Evolutionary conservation across 2,329 filamentous ascomycete genomes (phyloP), one percentile per base, ranked within the genome.

Genomic region (Pyrenochaeta sp.): DNA sequence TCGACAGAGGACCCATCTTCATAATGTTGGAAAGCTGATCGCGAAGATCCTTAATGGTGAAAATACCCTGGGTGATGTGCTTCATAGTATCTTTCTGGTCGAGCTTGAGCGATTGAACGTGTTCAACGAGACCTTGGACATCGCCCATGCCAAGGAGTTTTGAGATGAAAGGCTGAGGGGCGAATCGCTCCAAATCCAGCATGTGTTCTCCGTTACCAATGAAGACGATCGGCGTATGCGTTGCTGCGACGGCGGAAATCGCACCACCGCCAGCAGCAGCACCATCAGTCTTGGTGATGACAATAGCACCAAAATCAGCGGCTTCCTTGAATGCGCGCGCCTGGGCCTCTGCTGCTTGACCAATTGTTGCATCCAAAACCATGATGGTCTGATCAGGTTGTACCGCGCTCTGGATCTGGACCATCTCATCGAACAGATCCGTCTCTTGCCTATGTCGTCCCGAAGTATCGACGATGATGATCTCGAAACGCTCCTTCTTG

Each of bases 81-180:
- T 99, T 99, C 81, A 99, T 96, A 3, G 94, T 97, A 63, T 97
- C 93, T 74, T 99, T 97, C 58, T 96, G 94, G 72, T 97, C 92
- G 35, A 96, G 83, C 69, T 96, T 96, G 37, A 99, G 82, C 21
- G 88, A 90, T 70, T 99, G 94, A 1, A 99, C 94, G 68, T 99
- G 94, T 73, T 99, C 94, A 8, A 99, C 89, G 21, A 99, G 75
- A 0, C 94, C 93, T 18, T 89, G 87, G 80, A 99, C 95, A 64
- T 99, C 94, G 31, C 94, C 94, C 91, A 97, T 97, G 36, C 94
- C 94, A 10, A 99, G 80, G 6, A 99, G 77, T 73, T 96, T 99
- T 57, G 88, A 89, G 31, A 99, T 86, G 64, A 99, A 99, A 35
- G 93, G 88, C 65, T 95, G 87, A 2, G 94, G 94, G 34, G 90